Percentiles rank a stretch among this genome's conserved stretches.
phyloP scores from a whole-genome alignment of 2,329 filamentous ascomycete genomes.

The Fusarium nurragi region DNA sequence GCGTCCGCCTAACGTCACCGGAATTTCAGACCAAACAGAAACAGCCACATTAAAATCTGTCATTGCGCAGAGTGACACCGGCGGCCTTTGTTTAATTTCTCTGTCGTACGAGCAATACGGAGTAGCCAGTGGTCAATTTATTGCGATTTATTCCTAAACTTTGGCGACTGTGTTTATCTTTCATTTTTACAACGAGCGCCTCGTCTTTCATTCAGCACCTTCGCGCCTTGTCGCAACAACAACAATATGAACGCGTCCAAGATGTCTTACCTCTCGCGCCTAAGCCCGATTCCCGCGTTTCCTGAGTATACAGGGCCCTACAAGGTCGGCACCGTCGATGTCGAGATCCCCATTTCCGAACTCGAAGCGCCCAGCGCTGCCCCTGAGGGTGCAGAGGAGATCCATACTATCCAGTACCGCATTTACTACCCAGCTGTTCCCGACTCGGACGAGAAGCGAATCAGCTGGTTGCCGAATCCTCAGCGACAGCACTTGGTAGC shows the following conservation, averaged over 20 bases:
- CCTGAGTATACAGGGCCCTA: constrained; percentile 78
- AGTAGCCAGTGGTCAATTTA: neutral
- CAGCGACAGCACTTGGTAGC: constrained; percentile 78
- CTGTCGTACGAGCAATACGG: neutral
- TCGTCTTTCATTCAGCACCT: neutral
- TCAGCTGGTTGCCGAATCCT: constrained; percentile 81
- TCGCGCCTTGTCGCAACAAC: neutral
- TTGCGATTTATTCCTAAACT: neutral
- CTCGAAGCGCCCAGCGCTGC: constrained; percentile 63
- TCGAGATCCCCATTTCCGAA: constrained; percentile 77
- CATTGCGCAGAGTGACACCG: neutral
- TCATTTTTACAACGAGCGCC: neutral
- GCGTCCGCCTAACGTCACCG: constrained; percentile 29
- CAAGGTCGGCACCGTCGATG: constrained; percentile 75
- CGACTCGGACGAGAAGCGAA: constrained; percentile 63
- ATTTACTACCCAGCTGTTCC: constrained; percentile 79
- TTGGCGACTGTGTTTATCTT: neutral
- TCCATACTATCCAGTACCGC: constrained; percentile 80
- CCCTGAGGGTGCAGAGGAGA: constrained; percentile 63
- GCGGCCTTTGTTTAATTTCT: neutral
- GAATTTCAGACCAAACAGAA: constrained; percentile 8
- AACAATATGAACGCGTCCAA: constrained; percentile 46
- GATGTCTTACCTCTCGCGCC: constrained; percentile 60
- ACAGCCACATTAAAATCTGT: constrained; percentile 8
- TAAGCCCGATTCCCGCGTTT: constrained; percentile 77